These are phyloP conservation scores for Alternaria sp. DNA, from an alignment of 2,329 filamentous ascomycete species.

Conservation along the genomic window DNA sequence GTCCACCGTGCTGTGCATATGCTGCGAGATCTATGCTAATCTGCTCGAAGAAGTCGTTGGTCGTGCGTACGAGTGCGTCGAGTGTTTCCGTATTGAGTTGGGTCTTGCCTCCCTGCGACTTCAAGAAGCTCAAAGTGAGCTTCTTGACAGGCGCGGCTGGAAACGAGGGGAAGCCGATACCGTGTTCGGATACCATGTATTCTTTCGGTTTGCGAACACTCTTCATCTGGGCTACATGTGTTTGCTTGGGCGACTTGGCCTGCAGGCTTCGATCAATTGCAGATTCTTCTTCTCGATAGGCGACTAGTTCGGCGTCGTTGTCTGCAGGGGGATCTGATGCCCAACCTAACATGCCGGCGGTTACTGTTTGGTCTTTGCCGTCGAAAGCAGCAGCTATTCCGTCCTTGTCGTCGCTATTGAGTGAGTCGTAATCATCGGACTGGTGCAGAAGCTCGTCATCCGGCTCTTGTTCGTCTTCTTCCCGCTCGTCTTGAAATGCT, in stretches of 20 bases:
- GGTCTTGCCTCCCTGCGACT: slow-evolving; percentile 69
- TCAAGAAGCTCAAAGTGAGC: slow-evolving; percentile 73
- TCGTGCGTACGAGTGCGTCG: slow-evolving; percentile 76
- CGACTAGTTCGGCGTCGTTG: slow-evolving; percentile 38
- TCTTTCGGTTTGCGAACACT: slow-evolving; percentile 52
- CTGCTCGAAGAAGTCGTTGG: slow-evolving; percentile 93
- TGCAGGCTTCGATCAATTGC: slow-evolving; percentile 45
- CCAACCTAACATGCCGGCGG: slow-evolving; percentile 35
- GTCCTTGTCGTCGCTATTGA: slow-evolving; percentile 22
- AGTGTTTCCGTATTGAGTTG: slow-evolving; percentile 78
- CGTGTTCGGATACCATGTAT: slow-evolving; percentile 70
- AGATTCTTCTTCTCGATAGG: slow-evolving; percentile 45
- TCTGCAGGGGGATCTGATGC: slow-evolving; percentile 37
- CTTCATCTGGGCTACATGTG: slow-evolving; percentile 19
- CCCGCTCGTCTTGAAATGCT: slow-evolving; percentile 13
- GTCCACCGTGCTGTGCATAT: slow-evolving; percentile 80
- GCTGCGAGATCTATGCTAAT: slow-evolving; percentile 78
- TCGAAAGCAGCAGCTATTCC: slow-evolving; percentile 38
- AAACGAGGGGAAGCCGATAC: slow-evolving; percentile 76
- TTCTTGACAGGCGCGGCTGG: slow-evolving; percentile 75
- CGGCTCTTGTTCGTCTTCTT: slow-evolving; percentile 6
- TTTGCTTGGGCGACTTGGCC: slow-evolving; percentile 31
- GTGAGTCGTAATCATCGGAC: slow-evolving; percentile 33
- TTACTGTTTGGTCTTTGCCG: slow-evolving; percentile 18
- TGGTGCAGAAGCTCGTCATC: slow-evolving; percentile 24